These are phyloP conservation scores for Gynostemma pentaphyllum DNA, from an alignment of 306 rosid species.

Conservation along the genomic window DNA sequence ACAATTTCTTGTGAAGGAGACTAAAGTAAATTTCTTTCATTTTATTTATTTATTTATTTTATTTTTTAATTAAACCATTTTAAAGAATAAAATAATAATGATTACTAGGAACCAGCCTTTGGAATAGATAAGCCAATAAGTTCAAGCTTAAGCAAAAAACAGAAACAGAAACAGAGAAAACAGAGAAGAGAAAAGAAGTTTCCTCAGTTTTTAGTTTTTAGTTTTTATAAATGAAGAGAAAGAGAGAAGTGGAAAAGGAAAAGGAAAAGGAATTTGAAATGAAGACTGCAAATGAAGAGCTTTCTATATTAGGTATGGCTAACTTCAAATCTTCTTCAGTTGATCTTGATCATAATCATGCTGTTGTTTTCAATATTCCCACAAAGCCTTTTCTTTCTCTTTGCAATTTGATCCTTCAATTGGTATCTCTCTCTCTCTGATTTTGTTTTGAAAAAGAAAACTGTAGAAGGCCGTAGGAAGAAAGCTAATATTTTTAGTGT, in stretches of 20 bases:
- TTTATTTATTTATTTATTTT: too few relatives aligned
- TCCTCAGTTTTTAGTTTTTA: too few relatives aligned
- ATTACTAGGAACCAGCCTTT: too few relatives aligned
- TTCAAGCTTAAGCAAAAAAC: too few relatives aligned
- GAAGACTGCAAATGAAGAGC: slow-evolving; percentile 56
- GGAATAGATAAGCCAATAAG: too few relatives aligned
- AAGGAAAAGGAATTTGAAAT: slow-evolving; percentile 51
- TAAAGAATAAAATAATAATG: too few relatives aligned
- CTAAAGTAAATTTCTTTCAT: too few relatives aligned
- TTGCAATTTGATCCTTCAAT: slow-evolving; percentile 53
- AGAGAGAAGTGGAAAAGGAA: slow-evolving; percentile 46
- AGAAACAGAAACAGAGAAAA: too few relatives aligned
- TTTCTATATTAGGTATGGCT: slow-evolving; percentile 35
- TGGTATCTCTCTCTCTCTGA: slow-evolving; percentile 32
- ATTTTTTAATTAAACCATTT: too few relatives aligned
- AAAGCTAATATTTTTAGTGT: too few relatives aligned
- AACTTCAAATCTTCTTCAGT: slow-evolving; percentile 29
- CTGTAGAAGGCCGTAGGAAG: background rate
- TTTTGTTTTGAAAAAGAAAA: background rate
- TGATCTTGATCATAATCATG: too few relatives aligned
- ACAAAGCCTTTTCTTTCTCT: slow-evolving; percentile 64
- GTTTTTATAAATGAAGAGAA: slow-evolving; percentile 30
- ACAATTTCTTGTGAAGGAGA: too few relatives aligned
- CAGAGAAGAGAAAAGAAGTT: background rate
- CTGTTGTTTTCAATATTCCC: slow-evolving; percentile 36